Evolutionary conservation across 108 stramenopile species (phyloP), one percentile per base, ranked within the genome.

Genomic region (Pseudonitzschia pungens): DNA sequence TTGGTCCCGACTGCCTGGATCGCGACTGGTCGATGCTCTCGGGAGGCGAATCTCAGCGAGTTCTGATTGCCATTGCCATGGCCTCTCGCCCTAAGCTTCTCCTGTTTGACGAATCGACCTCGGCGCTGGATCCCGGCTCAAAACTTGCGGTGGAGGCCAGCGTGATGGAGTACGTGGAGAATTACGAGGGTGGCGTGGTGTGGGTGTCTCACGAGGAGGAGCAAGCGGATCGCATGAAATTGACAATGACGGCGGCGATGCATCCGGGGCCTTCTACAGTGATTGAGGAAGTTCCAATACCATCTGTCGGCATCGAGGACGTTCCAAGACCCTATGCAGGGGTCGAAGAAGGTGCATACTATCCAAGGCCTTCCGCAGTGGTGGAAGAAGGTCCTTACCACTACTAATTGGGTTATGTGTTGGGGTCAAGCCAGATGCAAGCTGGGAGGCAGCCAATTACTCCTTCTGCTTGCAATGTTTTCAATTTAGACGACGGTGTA

Each of bases 1-100:
- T 83, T 74, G 66, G 69, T 22, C 7, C 10, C 18, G 31, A 45
- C 11, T 36, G 58, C 43, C 50, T 78, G 16, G 86, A 89, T 26
- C 72, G 81, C 41, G 83, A 84, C n/a, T 95, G 93, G 95, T 81
- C 75, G 41, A 54, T 66, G 29, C 83, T 96, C 10, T 90, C 89
- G 0, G 96, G 96, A 5, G 96, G 96, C 44, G 96, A 95, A 76
- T 75, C 81, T 36, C 96, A 96, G 69, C 70, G 94, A 33, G 67
- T 91, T n/a, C 53, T 87, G 26, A 62, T 95, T 28, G 93, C 96
- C 0, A 82, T 95, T 15, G 88, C 94, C 9, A 54, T 96, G 18
- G 83, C 92, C 14, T 85, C 88, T 4, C 71, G 65, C 24, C 89
- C 89, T 11, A 71, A 75, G 58, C 63, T 96, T 1, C 68, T 91